A percentile compares a stretch with the other conserved stretches of the same genome.
Conservation (phyloP, 140 eudicot genomes). For the Anethum foeniculum region DNA sequence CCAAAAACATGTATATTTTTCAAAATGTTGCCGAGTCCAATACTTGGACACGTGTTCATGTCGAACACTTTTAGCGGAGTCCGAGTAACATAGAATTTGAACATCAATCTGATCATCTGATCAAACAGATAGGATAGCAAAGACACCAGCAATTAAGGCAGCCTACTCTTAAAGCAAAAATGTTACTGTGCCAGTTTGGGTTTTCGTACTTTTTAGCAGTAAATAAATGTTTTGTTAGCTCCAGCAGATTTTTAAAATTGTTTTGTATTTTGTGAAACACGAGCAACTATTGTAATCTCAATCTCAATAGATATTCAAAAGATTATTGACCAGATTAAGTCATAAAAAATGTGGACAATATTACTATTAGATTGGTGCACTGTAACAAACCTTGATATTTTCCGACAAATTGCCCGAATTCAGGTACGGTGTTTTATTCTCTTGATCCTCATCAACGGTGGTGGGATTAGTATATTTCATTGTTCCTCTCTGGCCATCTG, state of each 20-base stretch:
- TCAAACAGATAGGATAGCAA: background rate
- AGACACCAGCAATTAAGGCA: background rate
- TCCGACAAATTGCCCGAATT: slow-evolving; percentile 16
- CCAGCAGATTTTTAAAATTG: background rate
- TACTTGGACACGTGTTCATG: too few relatives aligned
- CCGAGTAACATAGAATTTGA: too few relatives aligned
- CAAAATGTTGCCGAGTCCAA: too few relatives aligned
- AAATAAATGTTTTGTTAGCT: background rate
- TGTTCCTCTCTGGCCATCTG: background rate
- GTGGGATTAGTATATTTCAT: background rate
- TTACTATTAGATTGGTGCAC: background rate
- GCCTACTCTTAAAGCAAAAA: background rate
- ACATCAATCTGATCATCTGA: background rate
- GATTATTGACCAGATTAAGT: background rate
- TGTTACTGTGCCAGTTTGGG: background rate
- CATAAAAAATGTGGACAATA: background rate
- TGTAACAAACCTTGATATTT: slow-evolving; percentile 28
- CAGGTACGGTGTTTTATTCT: slow-evolving; percentile 8
- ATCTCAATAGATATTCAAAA: background rate
- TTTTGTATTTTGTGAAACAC: background rate
- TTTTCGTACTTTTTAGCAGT: background rate
- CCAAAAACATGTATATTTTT: too few relatives aligned
- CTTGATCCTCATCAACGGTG: slow-evolving; percentile 11
- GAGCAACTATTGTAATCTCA: background rate
- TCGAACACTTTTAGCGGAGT: too few relatives aligned